Evolutionary conservation across 495 filamentous ascomycete genomes (phyloP), one percentile per base, ranked within the genome.

Genomic region (Podospora comata): DNA sequence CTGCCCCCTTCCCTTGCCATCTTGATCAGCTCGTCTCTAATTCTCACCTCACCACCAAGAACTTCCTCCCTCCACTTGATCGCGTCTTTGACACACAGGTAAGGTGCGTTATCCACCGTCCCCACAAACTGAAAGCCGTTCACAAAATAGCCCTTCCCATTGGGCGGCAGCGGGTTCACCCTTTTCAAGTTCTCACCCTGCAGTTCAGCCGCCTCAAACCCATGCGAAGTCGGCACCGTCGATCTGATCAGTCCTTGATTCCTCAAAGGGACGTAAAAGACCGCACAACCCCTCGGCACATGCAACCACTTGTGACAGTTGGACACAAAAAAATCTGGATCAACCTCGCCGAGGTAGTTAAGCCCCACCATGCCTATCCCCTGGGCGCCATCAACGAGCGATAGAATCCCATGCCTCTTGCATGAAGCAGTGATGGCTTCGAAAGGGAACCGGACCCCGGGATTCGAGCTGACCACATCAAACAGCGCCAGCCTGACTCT

Each of bases 241-340:
- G 88, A 87, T 15, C 91, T 87, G 20, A 97, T 86, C 23, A 94
- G 74, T 26, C 79, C 79, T 72, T 97, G 94, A 73, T 96, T 90
- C 15, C 86, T 83, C 11, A 79, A 65, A 0, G 91, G 88, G 1
- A 96, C 92, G 75, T 96, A 91, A 61, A 97, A 85, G 1, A 93
- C 82, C 2, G 93, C 92, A 71, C 87, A 91, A 28, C 87, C 88
- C 56, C 94, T 86, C n/a, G 93, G 94, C 13, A 88, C 87, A 72
- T 87, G 91, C 18, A 97, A 85, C 94, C 94, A 98, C 82, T 97
- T 98, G 78, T 97, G 92, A 71, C 86, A 87, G 74, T 97, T 97
- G 26, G 82, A 87, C 9, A 92, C 85, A 69, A 96, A 88, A 77
- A 97, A 97, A 70, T 97, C 93, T 0, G 91, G 88, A 48, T 89